Percentiles rank a stretch among this genome's conserved stretches.
phyloP scores from a whole-genome alignment of 805 yeast species.

The Wickerhamiella azymoides region DNA sequence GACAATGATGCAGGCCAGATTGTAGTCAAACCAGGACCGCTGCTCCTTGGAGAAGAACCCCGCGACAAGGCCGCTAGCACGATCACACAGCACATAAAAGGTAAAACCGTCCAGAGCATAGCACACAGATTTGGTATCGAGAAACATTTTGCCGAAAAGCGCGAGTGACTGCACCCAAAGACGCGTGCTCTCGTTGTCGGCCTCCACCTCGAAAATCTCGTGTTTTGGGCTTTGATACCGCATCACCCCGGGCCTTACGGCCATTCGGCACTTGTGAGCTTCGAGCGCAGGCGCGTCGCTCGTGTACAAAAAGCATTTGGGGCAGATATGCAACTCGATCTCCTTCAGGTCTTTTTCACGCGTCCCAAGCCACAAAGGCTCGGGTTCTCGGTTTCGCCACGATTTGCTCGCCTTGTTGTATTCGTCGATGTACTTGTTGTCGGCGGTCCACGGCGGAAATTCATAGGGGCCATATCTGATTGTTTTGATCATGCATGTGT shows the following conservation, averaged over 20 bases:
- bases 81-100: conserved; percentile 42
- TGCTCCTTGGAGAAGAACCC: conserved; percentile 89
- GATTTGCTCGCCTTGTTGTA: conserved; percentile 18
- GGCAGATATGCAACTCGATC: conserved; percentile 50
- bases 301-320: conserved; percentile 72
- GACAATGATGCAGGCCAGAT: conserved; percentile 78
- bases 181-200: conserved; percentile 34
- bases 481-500: conserved; percentile 40
- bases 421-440: conserved; percentile 56
- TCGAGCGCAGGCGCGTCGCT: conserved; percentile 32
- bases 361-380: conserved; percentile 11
- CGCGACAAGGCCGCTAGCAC: conserved; percentile 36
- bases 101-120: conserved; percentile 68
- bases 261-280: conserved; percentile 31
- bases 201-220: conserved; percentile 54
- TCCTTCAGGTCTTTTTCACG: conserved; percentile 11
- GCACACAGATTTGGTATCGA: conserved; percentile 80
- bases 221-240: conserved; percentile 47
- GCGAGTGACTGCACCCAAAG: conserved; percentile 72
- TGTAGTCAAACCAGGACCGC: conserved; percentile 56
- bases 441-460: conserved; percentile 80
- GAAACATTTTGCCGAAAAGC: conserved; percentile 71
- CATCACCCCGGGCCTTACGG: conserved; percentile 45
- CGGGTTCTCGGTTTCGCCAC: conserved; percentile 18
- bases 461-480: conserved; percentile 56